Conservation (phyloP, 768 basidiomycete genomes). For the Leccinum variicolor region DNA sequence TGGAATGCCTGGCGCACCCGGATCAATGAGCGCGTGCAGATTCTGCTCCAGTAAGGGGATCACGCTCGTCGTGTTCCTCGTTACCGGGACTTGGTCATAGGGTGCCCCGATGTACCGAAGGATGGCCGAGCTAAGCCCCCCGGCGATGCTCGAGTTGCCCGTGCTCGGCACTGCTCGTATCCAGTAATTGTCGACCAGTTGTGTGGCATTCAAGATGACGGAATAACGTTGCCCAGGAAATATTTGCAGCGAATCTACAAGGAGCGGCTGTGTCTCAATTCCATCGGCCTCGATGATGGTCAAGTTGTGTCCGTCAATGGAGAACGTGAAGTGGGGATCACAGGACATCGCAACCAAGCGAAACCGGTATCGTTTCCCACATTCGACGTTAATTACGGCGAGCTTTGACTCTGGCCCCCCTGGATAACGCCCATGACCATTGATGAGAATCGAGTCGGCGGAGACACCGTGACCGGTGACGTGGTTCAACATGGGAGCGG, state of each 20-base stretch:
- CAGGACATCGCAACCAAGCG: constrained; percentile 47
- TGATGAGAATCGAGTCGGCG: constrained; percentile 29
- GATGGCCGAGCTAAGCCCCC: not conserved
- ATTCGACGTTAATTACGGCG: constrained; percentile 36
- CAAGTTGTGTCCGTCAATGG: constrained; percentile 45
- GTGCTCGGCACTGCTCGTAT: constrained; percentile 33
- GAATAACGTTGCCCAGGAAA: not conserved
- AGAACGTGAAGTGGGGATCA: constrained; percentile 41
- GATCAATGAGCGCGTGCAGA: not conserved
- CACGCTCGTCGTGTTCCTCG: not conserved
- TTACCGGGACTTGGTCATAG: not conserved
- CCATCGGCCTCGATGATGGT: constrained; percentile 44
- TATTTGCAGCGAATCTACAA: not conserved
- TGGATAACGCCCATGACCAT: constrained; percentile 28
- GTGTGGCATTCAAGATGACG: constrained; percentile 18
- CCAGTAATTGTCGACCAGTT: constrained; percentile 53
- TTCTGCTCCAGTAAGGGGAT: not conserved
- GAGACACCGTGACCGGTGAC: constrained; percentile 1
- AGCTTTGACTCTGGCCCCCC: constrained; percentile 37
- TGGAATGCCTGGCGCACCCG: not conserved
- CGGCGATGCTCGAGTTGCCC: not conserved
- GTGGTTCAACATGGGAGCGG: not conserved
- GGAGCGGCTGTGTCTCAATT: constrained; percentile 10
- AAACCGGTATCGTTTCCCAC: constrained; percentile 42
- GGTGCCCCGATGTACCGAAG: not conserved